phyloP scores from a whole-genome alignment of 2,329 filamentous ascomycete genomes.

The Fusarium ambrosium region DNA sequence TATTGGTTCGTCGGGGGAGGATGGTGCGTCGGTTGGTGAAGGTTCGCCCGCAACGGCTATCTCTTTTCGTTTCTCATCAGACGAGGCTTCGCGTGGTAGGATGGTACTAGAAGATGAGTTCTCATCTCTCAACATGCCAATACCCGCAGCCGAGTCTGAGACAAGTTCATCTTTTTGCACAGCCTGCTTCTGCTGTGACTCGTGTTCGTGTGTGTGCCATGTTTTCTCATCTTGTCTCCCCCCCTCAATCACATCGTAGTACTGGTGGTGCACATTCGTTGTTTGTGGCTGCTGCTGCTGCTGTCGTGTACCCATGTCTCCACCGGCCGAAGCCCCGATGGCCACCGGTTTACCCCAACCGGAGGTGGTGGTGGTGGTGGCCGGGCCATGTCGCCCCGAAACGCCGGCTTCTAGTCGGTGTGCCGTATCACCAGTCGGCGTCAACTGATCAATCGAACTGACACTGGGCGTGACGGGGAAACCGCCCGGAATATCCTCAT shows the following conservation, averaged over 20 bases:
- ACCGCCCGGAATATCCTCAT: conserved; percentile 46
- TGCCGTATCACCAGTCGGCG: conserved; percentile 16
- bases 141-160: neutral
- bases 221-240: neutral
- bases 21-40: conserved; percentile 10
- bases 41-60: neutral
- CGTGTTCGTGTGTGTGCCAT: neutral
- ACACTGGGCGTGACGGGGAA: conserved; percentile 44
- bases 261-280: neutral
- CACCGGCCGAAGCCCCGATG: neutral
- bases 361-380: conserved; percentile 6
- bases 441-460: conserved; percentile 21
- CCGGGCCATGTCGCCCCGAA: conserved; percentile 8
- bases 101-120: neutral
- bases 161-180: neutral
- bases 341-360: conserved; percentile 6
- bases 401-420: conserved; percentile 31
- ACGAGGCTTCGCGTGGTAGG: neutral
- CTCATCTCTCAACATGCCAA: neutral
- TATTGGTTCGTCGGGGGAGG: conserved; percentile 25
- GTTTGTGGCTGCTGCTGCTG: conserved; percentile 1
- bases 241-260: neutral
- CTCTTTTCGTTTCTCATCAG: conserved; percentile 5
- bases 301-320: neutral
- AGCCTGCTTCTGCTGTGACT: neutral